These are phyloP conservation scores for Dactylellina leptospora DNA, from an alignment of 2,329 filamentous ascomycete species.

Conservation along the genomic window DNA sequence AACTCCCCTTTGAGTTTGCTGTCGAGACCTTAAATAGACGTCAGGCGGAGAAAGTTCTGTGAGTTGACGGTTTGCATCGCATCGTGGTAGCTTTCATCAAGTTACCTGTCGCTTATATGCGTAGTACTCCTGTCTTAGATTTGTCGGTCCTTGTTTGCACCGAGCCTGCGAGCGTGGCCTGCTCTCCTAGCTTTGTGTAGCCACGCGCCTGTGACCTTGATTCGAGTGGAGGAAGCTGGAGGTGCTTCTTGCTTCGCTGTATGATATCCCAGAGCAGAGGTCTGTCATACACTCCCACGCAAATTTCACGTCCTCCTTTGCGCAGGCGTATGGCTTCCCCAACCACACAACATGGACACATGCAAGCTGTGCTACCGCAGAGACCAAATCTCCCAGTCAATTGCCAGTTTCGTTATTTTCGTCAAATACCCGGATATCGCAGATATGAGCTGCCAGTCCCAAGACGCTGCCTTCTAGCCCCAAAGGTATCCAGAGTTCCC, in stretches of 20 bases:
- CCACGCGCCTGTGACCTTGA: constrained; percentile 46
- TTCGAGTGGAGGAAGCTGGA: constrained; percentile 23
- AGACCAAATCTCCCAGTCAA: constrained; percentile 48
- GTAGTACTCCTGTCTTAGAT: constrained; percentile 28
- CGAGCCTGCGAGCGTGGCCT: constrained; percentile 11
- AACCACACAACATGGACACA: constrained; percentile 51
- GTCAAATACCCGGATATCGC: constrained; percentile 36
- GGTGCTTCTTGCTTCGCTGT: constrained; percentile 20
- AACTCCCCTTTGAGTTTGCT: constrained; percentile 16
- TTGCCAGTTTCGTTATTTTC: constrained; percentile 51
- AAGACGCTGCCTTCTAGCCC: constrained; percentile 19
- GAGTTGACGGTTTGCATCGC: constrained; percentile 21
- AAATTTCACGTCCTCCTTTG: constrained; percentile 34
- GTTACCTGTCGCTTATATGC: constrained; percentile 45
- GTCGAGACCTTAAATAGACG: constrained; percentile 32
- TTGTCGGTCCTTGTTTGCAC: constrained; percentile 17
- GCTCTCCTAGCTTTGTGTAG: constrained; percentile 50
- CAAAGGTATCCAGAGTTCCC: constrained; percentile 39
- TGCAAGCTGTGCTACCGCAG: constrained; percentile 52
- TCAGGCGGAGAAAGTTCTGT: constrained; percentile 21
- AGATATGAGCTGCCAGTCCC: constrained; percentile 30
- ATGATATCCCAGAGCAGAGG: constrained; percentile 49
- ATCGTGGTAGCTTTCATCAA: constrained; percentile 43
- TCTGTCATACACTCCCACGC: constrained; percentile 53
- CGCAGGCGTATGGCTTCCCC: constrained; percentile 47